A percentile compares a stretch with the other conserved stretches of the same genome.
These are phyloP conservation scores for Sclerotinia sclerotiorum DNA, from an alignment of 2,329 filamentous ascomycete species.

Conservation along the genomic window DNA sequence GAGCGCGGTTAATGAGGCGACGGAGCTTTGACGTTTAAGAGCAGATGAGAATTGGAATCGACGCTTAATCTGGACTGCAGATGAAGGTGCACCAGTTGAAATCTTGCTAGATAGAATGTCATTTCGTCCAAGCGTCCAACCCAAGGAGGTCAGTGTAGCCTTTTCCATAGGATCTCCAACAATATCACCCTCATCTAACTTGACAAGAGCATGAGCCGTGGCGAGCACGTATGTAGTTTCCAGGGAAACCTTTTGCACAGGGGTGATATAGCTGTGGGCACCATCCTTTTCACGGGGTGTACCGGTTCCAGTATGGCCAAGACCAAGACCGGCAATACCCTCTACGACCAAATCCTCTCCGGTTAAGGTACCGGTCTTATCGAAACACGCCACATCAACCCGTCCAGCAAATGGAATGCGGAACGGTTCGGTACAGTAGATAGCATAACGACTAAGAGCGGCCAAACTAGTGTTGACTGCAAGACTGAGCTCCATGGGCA, in stretches of 20 bases:
- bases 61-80: slow-evolving; percentile 89
- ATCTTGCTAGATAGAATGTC: slow-evolving; percentile 75
- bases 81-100: slow-evolving; percentile 53
- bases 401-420: slow-evolving; percentile 94
- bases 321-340: slow-evolving; percentile 84
- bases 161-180: slow-evolving; percentile 99
- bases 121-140: slow-evolving; percentile 89
- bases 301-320: slow-evolving; percentile 66
- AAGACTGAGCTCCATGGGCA: slow-evolving; percentile 96
- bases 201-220: slow-evolving; percentile 92
- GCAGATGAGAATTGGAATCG: slow-evolving; percentile 98
- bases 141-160: slow-evolving; percentile 83
- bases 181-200: slow-evolving; percentile 93
- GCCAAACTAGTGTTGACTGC: slow-evolving; percentile 97
- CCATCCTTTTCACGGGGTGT: slow-evolving; percentile 71
- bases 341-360: slow-evolving; percentile 97
- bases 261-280: slow-evolving; percentile 75
- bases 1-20: slow-evolving; percentile 75
- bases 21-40: slow-evolving; percentile 91
- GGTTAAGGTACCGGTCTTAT: slow-evolving; percentile 96
- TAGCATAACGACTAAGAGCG: slow-evolving; percentile 89
- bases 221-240: slow-evolving; percentile 92
- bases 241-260: slow-evolving; percentile 67
- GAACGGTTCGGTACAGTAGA: slow-evolving; percentile 99
- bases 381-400: slow-evolving; percentile 95